Evolutionary conservation across 2,329 filamentous ascomycete species (phyloP).

Genomic region (Rosellinia necatrix): DNA sequence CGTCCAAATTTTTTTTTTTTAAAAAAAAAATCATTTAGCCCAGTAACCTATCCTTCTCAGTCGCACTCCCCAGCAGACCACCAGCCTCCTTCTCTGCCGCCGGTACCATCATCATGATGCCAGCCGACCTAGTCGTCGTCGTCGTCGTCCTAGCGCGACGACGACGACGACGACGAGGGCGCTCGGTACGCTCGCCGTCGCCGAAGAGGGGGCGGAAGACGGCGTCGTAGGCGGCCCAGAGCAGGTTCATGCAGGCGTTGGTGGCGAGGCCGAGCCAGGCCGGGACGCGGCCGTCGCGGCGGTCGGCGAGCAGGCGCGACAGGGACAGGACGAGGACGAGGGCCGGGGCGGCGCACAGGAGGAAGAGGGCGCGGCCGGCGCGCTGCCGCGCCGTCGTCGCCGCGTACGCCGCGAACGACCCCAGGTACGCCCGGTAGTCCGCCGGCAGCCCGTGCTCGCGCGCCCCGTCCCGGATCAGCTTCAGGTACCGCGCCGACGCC

Average conservation of each 20-base stretch:
- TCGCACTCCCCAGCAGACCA: too few species aligned
- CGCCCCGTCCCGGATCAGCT: slow-evolving; percentile 78
- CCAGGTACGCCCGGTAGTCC: slow-evolving; percentile 77
- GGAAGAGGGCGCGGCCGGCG: slow-evolving; percentile 67
- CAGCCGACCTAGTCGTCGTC: slow-evolving; percentile 11
- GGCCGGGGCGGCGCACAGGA: slow-evolving; percentile 61
- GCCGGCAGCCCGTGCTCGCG: slow-evolving; percentile 77
- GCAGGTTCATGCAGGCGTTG: slow-evolving; percentile 47
- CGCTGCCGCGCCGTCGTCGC: slow-evolving; percentile 69
- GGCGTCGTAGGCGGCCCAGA: slow-evolving; percentile 69
- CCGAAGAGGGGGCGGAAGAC: slow-evolving; percentile 74
- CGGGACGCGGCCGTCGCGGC: slow-evolving; percentile 67
- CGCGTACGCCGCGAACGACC: slow-evolving; percentile 70
- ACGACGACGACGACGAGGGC: too few species aligned
- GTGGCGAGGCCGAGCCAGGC: slow-evolving; percentile 64
- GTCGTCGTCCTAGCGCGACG: too few species aligned
- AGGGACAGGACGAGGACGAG: slow-evolving; percentile 53
- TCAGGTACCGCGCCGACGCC: slow-evolving; percentile 81
- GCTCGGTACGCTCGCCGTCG: slow-evolving; percentile 74
- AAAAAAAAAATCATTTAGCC: too few species aligned
- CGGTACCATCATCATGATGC: too few species aligned
- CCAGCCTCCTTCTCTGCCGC: too few species aligned
- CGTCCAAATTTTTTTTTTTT: too few species aligned
- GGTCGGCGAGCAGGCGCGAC: slow-evolving; percentile 59
- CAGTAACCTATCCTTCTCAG: slow-evolving; percentile 35